A percentile compares a stretch with the other conserved stretches of the same genome.
These are phyloP conservation scores for Thalassia testudinum DNA, from an alignment of 116 monocot genomes.

Conservation along the genomic window DNA sequence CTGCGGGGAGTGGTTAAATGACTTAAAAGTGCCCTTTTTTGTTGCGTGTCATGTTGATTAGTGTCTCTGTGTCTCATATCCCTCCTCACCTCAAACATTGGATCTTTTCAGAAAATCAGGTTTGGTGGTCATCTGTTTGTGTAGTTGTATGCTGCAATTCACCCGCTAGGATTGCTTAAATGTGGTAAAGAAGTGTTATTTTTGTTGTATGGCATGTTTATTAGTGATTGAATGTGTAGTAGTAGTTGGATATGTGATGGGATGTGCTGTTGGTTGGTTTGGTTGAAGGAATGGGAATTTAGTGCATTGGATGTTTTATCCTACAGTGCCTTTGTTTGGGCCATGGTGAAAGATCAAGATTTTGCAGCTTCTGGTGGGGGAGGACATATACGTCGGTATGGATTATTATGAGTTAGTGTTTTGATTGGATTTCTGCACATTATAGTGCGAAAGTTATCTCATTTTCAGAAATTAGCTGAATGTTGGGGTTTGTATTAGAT, in stretches of 20 bases:
- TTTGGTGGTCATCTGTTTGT: too few species aligned
- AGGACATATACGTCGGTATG: constrained; percentile 69
- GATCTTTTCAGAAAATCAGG: too few species aligned
- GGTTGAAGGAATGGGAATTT: constrained; percentile 32
- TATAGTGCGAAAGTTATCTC: neutral
- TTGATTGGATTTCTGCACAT: constrained; percentile 7
- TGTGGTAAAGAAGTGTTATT: neutral
- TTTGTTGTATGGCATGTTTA: neutral
- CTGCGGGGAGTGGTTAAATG: neutral
- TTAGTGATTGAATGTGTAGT: neutral
- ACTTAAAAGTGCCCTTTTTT: neutral
- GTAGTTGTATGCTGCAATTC: too few species aligned
- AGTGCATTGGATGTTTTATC: constrained; percentile 54
- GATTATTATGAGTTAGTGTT: constrained; percentile 24
- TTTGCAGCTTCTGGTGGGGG: constrained; percentile 32
- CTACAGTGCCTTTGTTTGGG: constrained; percentile 49
- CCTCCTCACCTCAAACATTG: too few species aligned
- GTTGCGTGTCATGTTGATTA: neutral
- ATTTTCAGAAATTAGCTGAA: neutral
- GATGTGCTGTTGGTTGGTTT: constrained; percentile 12
- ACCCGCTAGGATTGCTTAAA: neutral
- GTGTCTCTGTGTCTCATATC: too few species aligned
- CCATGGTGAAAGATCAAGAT: constrained; percentile 37
- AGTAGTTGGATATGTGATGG: constrained; percentile 5
- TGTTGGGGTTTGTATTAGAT: neutral